phyloP scores from a whole-genome alignment of 495 filamentous ascomycete genomes.

The Aspergillus homomorphus region DNA sequence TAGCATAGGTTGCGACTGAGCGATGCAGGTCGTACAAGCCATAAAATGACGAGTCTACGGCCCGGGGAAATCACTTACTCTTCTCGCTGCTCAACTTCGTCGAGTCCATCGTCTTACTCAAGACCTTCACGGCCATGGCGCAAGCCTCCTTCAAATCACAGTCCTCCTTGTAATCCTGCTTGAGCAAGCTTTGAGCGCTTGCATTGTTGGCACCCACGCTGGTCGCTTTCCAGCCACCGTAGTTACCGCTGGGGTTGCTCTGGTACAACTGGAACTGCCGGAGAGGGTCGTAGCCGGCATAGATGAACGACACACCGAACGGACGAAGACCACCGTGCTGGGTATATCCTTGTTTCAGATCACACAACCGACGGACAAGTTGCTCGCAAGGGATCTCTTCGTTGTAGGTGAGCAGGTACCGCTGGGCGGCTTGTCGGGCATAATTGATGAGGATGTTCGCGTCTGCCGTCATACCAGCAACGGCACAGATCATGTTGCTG shows the following conservation, averaged over 20 bases:
- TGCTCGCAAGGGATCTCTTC: conserved; percentile 99
- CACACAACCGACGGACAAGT: conserved; percentile 92
- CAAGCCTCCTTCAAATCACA: conserved; percentile 94
- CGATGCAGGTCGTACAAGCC: neutral
- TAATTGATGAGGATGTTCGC: conserved; percentile 99
- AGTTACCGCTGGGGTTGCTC: conserved; percentile 99
- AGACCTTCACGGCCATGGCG: conserved; percentile 94
- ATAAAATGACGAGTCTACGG: neutral
- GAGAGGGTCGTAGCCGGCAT: conserved; percentile 93
- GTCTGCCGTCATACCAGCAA: conserved; percentile 98
- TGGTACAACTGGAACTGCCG: conserved; percentile 98
- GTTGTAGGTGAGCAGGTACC: conserved; percentile 97
- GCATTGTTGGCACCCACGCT: conserved; percentile 98
- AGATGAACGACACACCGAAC: conserved; percentile 99
- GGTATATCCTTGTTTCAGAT: conserved; percentile 99
- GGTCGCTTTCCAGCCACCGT: conserved; percentile 98
- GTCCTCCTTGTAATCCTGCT: conserved; percentile 99
- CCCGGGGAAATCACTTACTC: conserved; percentile 63
- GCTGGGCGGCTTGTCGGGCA: conserved; percentile 92
- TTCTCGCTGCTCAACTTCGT: conserved; percentile 98
- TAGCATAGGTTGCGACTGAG: conserved; percentile 20
- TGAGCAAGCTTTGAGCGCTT: conserved; percentile 92
- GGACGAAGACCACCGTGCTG: conserved; percentile 97
- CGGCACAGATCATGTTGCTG: conserved; percentile 99
- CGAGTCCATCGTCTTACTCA: conserved; percentile 99